Conservation (phyloP, 495 filamentous ascomycete species). For the Podospora conica region DNA sequence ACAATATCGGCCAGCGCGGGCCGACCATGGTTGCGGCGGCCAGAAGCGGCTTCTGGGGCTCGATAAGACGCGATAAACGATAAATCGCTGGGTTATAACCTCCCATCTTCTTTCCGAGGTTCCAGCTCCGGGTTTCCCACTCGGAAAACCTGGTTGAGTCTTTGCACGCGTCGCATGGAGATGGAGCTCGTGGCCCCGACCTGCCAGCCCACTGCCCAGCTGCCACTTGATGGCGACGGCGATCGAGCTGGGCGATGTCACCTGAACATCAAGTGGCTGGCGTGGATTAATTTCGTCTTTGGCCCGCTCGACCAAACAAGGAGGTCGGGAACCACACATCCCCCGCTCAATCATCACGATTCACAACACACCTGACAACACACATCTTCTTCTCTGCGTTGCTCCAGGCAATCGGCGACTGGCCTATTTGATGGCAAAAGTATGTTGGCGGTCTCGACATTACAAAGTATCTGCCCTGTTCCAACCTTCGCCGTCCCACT, state of each 20-base stretch:
- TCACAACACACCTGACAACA: too few species aligned
- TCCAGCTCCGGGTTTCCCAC: background rate
- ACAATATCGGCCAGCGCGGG: conserved; percentile 6
- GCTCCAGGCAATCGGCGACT: background rate
- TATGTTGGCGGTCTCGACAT: background rate
- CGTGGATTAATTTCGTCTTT: background rate
- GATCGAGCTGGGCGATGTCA: background rate
- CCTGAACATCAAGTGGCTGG: background rate
- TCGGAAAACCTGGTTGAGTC: background rate
- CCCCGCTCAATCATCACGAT: too few species aligned
- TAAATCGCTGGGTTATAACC: background rate
- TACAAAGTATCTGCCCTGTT: background rate
- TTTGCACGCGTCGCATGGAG: background rate
- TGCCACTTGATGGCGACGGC: background rate
- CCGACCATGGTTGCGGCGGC: background rate
- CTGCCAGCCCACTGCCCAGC: too few species aligned
- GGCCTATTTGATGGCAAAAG: background rate
- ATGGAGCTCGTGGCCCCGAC: background rate
- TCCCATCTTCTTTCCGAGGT: background rate
- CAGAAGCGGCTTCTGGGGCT: background rate
- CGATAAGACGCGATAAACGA: background rate
- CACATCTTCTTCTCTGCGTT: too few species aligned
- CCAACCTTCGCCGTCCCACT: too few species aligned
- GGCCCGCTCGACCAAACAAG: background rate
- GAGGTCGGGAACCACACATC: too few species aligned